Base-by-base conservation (phyloP, 495 filamentous ascomycete species). In the Xylaria flabelliformis region DNA sequence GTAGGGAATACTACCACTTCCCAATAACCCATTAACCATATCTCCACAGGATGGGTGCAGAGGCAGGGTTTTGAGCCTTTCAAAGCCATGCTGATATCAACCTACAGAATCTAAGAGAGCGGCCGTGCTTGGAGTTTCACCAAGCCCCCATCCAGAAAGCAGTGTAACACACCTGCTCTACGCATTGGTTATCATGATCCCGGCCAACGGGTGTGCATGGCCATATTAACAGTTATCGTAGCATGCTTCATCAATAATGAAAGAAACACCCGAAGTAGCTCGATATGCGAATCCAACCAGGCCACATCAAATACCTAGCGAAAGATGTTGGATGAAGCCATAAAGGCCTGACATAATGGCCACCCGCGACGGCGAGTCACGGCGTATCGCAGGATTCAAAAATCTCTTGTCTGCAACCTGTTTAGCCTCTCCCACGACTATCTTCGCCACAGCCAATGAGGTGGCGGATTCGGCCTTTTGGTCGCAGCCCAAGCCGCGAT, bases 401-500 rank as follows among this genome's bases (percentile, higher is more conserved):
- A 55, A 29, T 53, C 46, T 50, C 58, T 51, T 51, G 58, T 24
- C 48, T 15, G 64, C 50, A 67, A 56, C 51, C 34, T 44, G 65
- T 68, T 58, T 58, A 68, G 51, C 65, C 39, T 61, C 34, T 48
- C 39, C 21, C 34, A 50, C 26, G n/a, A 53, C 46, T 15, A 21
- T 39, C 36, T 36, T 42, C 65, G 50, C 50, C 34, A 44, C 65
- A 56, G 50, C 65, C 65, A 67, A 67, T 67, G 50, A 44, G 50
- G n/a, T 56, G 21, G 34, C 36, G 34, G 65, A 21, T 44, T 56
- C 36, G 65, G 59, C 44, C 32, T 39, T n/a, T 56, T 39, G 59
- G 59, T 71, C 24, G 69, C 69, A 71, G 69, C 69, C 69, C 69
- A 70, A 71, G 53, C 56, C 69, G 39, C 46, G 59, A 71, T 71